These are phyloP conservation scores for Aspergillus ruber DNA, from an alignment of 2,329 filamentous ascomycete genomes.

Conservation along the genomic window DNA sequence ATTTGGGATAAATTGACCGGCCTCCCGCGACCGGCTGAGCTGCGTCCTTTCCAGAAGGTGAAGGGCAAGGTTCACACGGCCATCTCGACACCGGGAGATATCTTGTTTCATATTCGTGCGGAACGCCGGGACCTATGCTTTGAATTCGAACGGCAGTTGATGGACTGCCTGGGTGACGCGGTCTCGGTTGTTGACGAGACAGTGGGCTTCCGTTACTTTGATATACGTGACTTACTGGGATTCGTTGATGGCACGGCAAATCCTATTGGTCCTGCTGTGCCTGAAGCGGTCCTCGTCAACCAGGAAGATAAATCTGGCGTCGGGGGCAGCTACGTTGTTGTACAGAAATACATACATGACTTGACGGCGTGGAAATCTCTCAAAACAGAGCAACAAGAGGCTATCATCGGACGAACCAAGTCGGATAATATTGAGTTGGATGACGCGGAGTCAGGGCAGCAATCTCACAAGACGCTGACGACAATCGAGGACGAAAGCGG, in stretches of 20 bases:
- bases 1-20: slow-evolving; percentile 46
- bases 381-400: slow-evolving; percentile 48
- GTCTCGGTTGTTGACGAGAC: slow-evolving; percentile 49
- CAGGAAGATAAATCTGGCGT: slow-evolving; percentile 34
- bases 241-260: slow-evolving; percentile 59
- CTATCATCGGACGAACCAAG: slow-evolving; percentile 53
- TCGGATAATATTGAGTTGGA: slow-evolving; percentile 53
- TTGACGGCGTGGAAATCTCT: slow-evolving; percentile 44
- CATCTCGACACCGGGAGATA: slow-evolving; percentile 50
- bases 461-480: slow-evolving; percentile 49
- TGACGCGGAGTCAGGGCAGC: slow-evolving; percentile 40
- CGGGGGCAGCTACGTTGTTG: slow-evolving; percentile 53
- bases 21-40: slow-evolving; percentile 44
- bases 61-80: slow-evolving; percentile 47
- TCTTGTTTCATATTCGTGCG: slow-evolving; percentile 54
- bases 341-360: slow-evolving; percentile 55
- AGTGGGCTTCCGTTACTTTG: slow-evolving; percentile 54
- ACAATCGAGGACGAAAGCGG: slow-evolving; percentile 49
- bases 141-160: slow-evolving; percentile 52
- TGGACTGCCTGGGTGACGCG: slow-evolving; percentile 43
- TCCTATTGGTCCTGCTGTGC: slow-evolving; percentile 43
- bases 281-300: slow-evolving; percentile 39
- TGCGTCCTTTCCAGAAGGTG: slow-evolving; percentile 46
- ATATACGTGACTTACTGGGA: slow-evolving; percentile 52
- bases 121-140: slow-evolving; percentile 53